phyloP scores from a whole-genome alignment of 768 basidiomycete genomes.

The Rhodocollybia butyracea region DNA sequence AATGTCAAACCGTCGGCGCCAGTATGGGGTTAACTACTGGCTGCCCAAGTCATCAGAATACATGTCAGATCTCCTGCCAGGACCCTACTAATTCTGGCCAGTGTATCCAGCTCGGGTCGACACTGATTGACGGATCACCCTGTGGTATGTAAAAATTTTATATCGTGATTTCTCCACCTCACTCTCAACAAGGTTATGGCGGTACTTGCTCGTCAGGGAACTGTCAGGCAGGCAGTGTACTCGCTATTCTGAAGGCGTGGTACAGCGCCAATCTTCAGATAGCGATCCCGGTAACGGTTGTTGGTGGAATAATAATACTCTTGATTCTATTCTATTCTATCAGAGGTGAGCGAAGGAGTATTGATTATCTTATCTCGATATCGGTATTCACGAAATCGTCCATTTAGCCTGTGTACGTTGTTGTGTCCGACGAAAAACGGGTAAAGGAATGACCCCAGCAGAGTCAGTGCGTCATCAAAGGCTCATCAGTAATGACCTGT shows the following conservation, averaged over 20 bases:
- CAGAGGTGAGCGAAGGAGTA: constrained; percentile 30
- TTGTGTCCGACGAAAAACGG: not conserved
- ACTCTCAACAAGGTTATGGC: constrained; percentile 50
- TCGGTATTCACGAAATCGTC: not conserved
- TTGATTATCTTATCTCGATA: not conserved
- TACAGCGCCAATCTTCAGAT: constrained; percentile 75
- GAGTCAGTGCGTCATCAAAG: constrained; percentile 4
- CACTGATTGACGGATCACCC: constrained; percentile 77
- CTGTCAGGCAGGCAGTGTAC: constrained; percentile 57
- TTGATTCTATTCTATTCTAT: constrained; percentile 51
- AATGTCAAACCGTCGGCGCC: constrained; percentile 73
- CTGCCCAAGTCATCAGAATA: constrained; percentile 63
- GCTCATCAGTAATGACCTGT: not conserved
- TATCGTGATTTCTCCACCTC: constrained; percentile 8
- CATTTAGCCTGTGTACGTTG: constrained; percentile 3
- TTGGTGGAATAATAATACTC: constrained; percentile 60
- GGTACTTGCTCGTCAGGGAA: constrained; percentile 62
- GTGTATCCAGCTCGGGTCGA: constrained; percentile 68
- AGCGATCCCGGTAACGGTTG: constrained; percentile 74
- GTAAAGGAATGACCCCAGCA: not conserved
- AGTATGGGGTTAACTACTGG: constrained; percentile 66
- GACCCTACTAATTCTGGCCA: constrained; percentile 57
- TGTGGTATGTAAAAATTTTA: constrained; percentile 53
- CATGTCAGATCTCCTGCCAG: constrained; percentile 78
- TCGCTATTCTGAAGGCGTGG: constrained; percentile 70